Evolutionary conservation across 1,284 basidiomycete genomes (phyloP).

Genomic region (Cryptococcus sp.): DNA sequence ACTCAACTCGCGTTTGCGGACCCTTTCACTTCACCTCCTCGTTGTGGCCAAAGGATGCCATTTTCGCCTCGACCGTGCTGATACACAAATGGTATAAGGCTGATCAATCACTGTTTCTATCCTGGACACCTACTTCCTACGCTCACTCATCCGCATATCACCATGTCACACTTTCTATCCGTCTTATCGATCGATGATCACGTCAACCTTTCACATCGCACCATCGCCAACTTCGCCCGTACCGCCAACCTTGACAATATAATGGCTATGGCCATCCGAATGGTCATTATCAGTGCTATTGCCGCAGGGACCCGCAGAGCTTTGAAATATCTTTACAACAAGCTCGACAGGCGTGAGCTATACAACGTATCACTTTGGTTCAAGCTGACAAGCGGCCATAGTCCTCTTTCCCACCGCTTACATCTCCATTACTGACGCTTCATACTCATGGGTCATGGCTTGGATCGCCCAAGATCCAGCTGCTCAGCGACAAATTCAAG

Average conservation of each 20-base stretch:
- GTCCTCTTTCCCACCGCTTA: slow-evolving; percentile 19
- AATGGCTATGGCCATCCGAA: not conserved
- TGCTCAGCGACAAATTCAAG: slow-evolving; percentile 18
- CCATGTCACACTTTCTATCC: no score
- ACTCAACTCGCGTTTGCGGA: no score
- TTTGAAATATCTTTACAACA: not conserved
- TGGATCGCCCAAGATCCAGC: slow-evolving; percentile 22
- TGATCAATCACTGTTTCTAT: no score
- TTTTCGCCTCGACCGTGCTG: no score
- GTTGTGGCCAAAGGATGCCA: no score
- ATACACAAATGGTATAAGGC: no score
- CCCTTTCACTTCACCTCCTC: no score
- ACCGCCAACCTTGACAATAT: not conserved
- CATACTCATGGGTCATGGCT: slow-evolving; percentile 24
- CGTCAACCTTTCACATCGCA: no score
- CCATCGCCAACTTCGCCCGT: no score
- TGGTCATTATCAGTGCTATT: not conserved
- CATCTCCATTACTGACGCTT: slow-evolving; percentile 14
- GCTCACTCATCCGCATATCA: no score
- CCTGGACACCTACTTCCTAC: no score
- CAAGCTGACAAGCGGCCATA: not conserved
- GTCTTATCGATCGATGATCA: no score
- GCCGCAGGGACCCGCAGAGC: not conserved
- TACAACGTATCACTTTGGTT: not conserved
- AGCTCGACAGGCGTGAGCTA: not conserved